phyloP scores from a whole-genome alignment of 768 basidiomycete genomes.

The Pleurotus tuoliensis region DNA sequence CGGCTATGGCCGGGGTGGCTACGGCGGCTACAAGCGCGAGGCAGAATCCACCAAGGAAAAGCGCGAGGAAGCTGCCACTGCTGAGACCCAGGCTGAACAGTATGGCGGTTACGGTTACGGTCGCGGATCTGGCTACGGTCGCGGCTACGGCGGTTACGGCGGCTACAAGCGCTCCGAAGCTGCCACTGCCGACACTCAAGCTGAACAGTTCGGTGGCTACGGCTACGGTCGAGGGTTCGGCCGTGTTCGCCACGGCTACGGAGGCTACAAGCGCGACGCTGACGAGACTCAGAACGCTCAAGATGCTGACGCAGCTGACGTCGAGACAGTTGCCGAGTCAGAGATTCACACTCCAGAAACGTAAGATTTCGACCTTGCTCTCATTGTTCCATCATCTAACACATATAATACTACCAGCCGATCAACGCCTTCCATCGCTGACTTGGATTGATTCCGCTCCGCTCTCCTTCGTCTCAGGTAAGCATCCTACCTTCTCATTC shows the following conservation, averaged over 20 bases:
- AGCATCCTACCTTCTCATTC: background rate
- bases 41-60: background rate
- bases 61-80: constrained; percentile 4
- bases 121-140: background rate
- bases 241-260: background rate
- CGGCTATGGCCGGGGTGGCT: background rate
- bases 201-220: background rate
- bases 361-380: background rate
- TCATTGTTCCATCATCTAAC: background rate
- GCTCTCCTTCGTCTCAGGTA: constrained; percentile 2
- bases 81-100: constrained; percentile 1
- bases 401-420: background rate
- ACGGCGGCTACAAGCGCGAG: background rate
- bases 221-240: background rate
- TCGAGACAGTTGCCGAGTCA: background rate
- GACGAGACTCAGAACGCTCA: background rate
- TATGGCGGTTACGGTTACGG: background rate
- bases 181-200: background rate
- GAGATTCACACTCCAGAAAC: background rate
- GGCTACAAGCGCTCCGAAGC: constrained; percentile 4
- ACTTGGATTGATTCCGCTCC: background rate
- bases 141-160: background rate
- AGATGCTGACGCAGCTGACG: background rate
- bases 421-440: background rate
- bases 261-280: constrained; percentile 1